A percentile compares a stretch with the other conserved stretches of the same genome.
phyloP scores from a whole-genome alignment of 352 stramenopile species.

The Elongisporangium prolatum region DNA sequence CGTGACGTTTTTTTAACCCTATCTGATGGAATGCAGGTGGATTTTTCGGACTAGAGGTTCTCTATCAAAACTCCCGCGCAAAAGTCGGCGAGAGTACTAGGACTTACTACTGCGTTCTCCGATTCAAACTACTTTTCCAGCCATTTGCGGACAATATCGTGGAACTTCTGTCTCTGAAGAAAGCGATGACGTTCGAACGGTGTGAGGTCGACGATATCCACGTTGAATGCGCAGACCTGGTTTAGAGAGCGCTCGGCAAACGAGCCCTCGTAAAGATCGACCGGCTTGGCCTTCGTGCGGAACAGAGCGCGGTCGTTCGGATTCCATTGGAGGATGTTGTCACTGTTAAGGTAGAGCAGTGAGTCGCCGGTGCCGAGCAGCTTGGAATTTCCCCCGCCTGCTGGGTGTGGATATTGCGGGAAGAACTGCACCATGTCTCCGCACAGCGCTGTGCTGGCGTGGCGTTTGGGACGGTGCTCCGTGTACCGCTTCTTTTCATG shows the following conservation, averaged over 20 bases:
- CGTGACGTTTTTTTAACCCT: too few species aligned
- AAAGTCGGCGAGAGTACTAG: too few species aligned
- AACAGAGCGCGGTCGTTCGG: slow-evolving; percentile 20
- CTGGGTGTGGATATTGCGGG: slow-evolving; percentile 11
- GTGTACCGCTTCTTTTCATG: slow-evolving; percentile 6
- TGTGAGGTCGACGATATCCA: slow-evolving; percentile 18
- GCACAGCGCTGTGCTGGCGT: slow-evolving; percentile 15
- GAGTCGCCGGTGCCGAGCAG: slow-evolving; percentile 7
- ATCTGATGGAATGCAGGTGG: too few species aligned
- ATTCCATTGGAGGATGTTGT: slow-evolving; percentile 22
- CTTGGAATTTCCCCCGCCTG: background rate
- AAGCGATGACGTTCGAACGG: slow-evolving; percentile 15
- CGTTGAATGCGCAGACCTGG: slow-evolving; percentile 35
- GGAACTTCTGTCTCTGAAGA: slow-evolving; percentile 15
- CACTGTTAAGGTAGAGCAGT: slow-evolving; percentile 40
- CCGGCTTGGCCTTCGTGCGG: slow-evolving; percentile 23
- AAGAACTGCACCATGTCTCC: slow-evolving; percentile 24
- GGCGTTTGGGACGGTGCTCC: slow-evolving; percentile 9
- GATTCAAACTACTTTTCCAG: background rate
- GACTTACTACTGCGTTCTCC: too few species aligned
- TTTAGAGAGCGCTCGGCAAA: slow-evolving; percentile 24
- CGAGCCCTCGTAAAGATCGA: slow-evolving; percentile 28
- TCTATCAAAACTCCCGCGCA: too few species aligned
- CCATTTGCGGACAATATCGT: slow-evolving; percentile 10
- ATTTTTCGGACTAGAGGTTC: too few species aligned